A percentile compares a stretch with the other conserved stretches of the same genome.
These are phyloP conservation scores for Clathrus columnatus DNA, from an alignment of 768 basidiomycete species.

Conservation along the genomic window DNA sequence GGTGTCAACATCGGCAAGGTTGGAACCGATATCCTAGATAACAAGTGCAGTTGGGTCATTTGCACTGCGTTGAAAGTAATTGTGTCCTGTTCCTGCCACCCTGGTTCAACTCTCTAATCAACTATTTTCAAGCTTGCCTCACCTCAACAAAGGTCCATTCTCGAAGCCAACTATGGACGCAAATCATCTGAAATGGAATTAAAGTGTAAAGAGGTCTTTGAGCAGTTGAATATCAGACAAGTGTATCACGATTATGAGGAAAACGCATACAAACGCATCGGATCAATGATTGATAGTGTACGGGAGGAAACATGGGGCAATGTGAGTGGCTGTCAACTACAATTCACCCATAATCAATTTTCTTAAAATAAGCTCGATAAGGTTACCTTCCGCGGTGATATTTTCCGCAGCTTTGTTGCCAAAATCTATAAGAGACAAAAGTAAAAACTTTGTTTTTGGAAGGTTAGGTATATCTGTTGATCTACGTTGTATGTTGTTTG, in stretches of 20 bases:
- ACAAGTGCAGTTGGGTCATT: slow-evolving; percentile 97
- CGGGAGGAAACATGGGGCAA: slow-evolving; percentile 39
- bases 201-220: slow-evolving; percentile 62
- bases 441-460: slow-evolving; percentile 16
- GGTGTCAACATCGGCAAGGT: slow-evolving; percentile 90
- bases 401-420: slow-evolving; percentile 78
- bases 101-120: background rate
- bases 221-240: slow-evolving; percentile 53
- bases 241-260: slow-evolving; percentile 78
- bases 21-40: slow-evolving; percentile 96
- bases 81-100: background rate
- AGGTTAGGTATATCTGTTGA: background rate
- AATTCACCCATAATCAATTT: background rate
- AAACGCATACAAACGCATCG: slow-evolving; percentile 55
- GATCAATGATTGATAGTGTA: slow-evolving; percentile 59
- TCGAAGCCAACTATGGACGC: slow-evolving; percentile 61
- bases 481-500: background rate
- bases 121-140: slow-evolving; percentile 26
- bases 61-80: slow-evolving; percentile 62
- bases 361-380: slow-evolving; percentile 18
- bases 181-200: slow-evolving; percentile 50
- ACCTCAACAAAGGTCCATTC: slow-evolving; percentile 45
- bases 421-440: slow-evolving; percentile 71
- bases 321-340: slow-evolving; percentile 13
- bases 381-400: slow-evolving; percentile 43